Conservation (phyloP, 305 asterid genomes). For the Fraxinus xanthoxyloides region DNA sequence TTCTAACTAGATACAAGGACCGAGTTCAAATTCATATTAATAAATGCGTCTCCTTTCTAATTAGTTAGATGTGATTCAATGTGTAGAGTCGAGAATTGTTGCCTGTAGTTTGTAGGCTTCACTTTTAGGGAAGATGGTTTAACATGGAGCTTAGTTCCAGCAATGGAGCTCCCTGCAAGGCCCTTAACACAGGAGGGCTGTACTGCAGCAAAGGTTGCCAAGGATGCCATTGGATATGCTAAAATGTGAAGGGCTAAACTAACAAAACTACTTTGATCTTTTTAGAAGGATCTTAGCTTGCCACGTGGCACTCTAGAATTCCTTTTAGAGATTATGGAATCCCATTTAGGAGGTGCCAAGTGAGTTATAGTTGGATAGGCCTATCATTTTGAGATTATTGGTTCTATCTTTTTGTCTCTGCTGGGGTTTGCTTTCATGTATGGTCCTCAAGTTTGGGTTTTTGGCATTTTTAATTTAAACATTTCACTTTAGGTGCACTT, state of each 20-base stretch:
- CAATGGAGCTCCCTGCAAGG: slow-evolving; percentile 85
- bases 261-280: slow-evolving; percentile 21
- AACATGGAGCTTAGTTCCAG: slow-evolving; percentile 74
- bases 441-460: neutral
- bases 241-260: slow-evolving; percentile 11
- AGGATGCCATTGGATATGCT: slow-evolving; percentile 57
- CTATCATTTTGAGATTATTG: slow-evolving; percentile 38
- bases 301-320: slow-evolving; percentile 55
- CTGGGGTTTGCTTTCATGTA: neutral
- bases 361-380: slow-evolving; percentile 47
- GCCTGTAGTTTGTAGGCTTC: slow-evolving; percentile 63
- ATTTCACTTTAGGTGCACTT: neutral
- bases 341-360: slow-evolving; percentile 38
- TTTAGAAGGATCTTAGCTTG: slow-evolving; percentile 36
- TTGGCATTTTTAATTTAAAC: neutral
- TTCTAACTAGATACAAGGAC: neutral
- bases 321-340: slow-evolving; percentile 29
- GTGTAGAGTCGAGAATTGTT: neutral
- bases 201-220: slow-evolving; percentile 65
- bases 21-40: neutral
- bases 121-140: slow-evolving; percentile 60
- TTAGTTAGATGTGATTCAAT: neutral
- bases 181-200: slow-evolving; percentile 72
- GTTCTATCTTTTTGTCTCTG: neutral
- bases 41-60: neutral